Evolutionary conservation across 495 filamentous ascomycete genomes (phyloP).

Genomic region (Aspergillus affinis): DNA sequence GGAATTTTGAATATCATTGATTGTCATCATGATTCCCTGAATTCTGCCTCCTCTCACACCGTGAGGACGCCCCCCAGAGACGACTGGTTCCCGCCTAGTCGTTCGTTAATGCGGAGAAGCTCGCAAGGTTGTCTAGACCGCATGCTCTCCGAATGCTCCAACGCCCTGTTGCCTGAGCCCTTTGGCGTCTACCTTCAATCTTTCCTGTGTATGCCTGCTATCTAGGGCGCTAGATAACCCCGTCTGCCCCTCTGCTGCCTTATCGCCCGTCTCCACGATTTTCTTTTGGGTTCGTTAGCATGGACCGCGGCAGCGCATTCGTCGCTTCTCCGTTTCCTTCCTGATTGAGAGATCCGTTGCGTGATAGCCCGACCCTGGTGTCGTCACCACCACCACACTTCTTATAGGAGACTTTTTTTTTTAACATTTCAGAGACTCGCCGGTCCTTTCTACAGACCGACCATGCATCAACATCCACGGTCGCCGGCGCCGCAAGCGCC

Average conservation of each 20-base stretch:
- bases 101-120: slow-evolving; percentile 49
- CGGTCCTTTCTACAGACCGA: slow-evolving; percentile 3
- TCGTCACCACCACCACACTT: neutral
- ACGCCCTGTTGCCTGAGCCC: slow-evolving; percentile 25
- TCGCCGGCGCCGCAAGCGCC: slow-evolving; percentile 65
- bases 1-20: slow-evolving; percentile 1
- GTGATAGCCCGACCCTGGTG: slow-evolving; percentile 25
- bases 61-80: slow-evolving; percentile 24
- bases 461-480: slow-evolving; percentile 85
- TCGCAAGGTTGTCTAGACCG: slow-evolving; percentile 35
- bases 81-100: slow-evolving; percentile 23
- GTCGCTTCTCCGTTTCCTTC: slow-evolving; percentile 32
- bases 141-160: slow-evolving; percentile 32
- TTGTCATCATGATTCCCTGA: slow-evolving; percentile 25
- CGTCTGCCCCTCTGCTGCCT: slow-evolving; percentile 11
- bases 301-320: slow-evolving; percentile 36
- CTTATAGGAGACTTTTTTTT: slow-evolving; percentile 15
- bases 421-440: slow-evolving; percentile 18
- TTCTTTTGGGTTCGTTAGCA: slow-evolving; percentile 34
- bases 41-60: slow-evolving; percentile 21
- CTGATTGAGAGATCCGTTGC: slow-evolving; percentile 31
- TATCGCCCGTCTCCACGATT: slow-evolving; percentile 4
- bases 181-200: slow-evolving; percentile 12
- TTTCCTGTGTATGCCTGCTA: slow-evolving; percentile 21
- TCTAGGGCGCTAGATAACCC: slow-evolving; percentile 11